Conservation (phyloP, 202 grass and related monocot genomes). For the Hordeum pubiflorum region DNA sequence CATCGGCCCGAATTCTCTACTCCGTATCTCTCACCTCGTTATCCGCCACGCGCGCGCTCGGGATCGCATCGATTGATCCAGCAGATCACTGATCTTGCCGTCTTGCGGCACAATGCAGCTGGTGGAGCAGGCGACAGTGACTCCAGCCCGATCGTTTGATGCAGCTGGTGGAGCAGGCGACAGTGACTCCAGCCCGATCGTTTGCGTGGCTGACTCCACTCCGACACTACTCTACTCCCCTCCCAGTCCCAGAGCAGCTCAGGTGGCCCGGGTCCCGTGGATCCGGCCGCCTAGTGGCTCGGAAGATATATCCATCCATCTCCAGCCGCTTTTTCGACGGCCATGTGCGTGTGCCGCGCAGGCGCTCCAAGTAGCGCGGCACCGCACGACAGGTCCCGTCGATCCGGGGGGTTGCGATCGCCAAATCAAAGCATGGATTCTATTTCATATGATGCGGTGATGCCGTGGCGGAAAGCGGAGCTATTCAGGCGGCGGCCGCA, state of each 20-base stretch:
- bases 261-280: neutral
- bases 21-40: neutral
- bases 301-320: neutral
- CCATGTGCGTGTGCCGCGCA: neutral
- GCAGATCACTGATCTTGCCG: too few species aligned
- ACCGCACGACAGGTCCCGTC: neutral
- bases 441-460: neutral
- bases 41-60: neutral
- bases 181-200: neutral
- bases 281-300: neutral
- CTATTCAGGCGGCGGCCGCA: too few species aligned
- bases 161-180: neutral
- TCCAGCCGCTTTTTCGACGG: neutral
- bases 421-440: neutral
- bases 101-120: neutral
- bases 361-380: constrained; percentile 15
- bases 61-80: neutral
- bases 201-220: neutral
- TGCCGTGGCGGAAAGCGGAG: too few species aligned
- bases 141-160: neutral
- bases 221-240: neutral
- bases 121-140: neutral
- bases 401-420: neutral
- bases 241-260: neutral
- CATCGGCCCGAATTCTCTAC: too few species aligned